phyloP scores from a whole-genome alignment of 2,329 filamentous ascomycete species.

The Monosporascus ibericus region DNA sequence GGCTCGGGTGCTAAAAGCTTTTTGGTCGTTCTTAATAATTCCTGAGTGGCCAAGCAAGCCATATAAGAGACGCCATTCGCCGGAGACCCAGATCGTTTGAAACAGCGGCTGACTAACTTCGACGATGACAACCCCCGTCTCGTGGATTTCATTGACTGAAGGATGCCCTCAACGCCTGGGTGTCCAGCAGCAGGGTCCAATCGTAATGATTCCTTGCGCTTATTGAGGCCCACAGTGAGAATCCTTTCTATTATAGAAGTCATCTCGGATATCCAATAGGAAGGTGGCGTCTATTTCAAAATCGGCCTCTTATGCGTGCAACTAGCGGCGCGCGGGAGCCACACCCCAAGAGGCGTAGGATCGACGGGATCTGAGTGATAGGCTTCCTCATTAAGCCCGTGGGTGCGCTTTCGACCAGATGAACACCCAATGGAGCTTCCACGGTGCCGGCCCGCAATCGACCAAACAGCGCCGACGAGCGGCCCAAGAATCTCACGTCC shows the following conservation, averaged over 20 bases:
- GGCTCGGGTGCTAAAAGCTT: no score
- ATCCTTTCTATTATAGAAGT: not conserved
- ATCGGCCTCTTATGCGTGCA: not conserved
- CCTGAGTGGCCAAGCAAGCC: not conserved
- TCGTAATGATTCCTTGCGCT: not conserved
- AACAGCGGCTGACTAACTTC: not conserved
- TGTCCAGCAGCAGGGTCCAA: not conserved
- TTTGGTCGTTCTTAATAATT: not conserved
- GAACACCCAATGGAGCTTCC: no score
- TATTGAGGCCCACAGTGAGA: not conserved
- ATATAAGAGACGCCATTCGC: not conserved
- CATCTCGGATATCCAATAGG: not conserved
- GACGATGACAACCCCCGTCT: no score
- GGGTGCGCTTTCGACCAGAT: no score
- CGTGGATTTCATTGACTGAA: no score
- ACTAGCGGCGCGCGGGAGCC: not conserved
- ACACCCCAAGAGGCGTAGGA: not conserved
- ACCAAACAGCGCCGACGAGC: no score
- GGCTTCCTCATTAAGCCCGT: no score
- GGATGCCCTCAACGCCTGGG: no score
- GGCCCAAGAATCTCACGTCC: no score
- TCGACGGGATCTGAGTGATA: not conserved
- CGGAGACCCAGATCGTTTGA: not conserved
- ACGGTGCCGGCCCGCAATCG: no score
- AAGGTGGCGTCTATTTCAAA: not conserved